Conservation (phyloP, 2,329 filamentous ascomycete genomes). For the Podosphaera fusca region DNA sequence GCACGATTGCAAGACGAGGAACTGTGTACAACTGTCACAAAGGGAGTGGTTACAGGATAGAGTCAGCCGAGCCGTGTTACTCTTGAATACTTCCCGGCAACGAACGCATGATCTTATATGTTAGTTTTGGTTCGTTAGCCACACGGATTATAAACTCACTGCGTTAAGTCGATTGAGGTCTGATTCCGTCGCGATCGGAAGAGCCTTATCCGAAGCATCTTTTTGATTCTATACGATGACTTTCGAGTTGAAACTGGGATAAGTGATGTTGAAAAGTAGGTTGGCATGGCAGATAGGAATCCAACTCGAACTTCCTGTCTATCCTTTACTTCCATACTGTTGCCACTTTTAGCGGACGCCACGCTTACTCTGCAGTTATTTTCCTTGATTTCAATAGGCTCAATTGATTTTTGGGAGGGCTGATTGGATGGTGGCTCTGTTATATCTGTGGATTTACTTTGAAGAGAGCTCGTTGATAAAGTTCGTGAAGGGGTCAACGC, state of each 20-base stretch:
- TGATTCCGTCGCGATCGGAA: constrained; percentile 6
- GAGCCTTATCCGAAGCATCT: constrained; percentile 9
- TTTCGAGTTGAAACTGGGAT: constrained; percentile 14
- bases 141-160: constrained; percentile 8
- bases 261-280: constrained; percentile 11
- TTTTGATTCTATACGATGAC: constrained; percentile 12
- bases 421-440: constrained; percentile 13
- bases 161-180: constrained; percentile 5
- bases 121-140: constrained; percentile 3
- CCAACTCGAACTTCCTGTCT: constrained; percentile 4
- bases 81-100: constrained; percentile 30
- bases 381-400: constrained; percentile 5
- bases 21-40: constrained; percentile 29
- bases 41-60: constrained; percentile 35
- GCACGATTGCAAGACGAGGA: constrained; percentile 30
- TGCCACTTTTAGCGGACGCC: constrained; percentile 15
- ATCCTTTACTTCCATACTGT: constrained; percentile 10
- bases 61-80: constrained; percentile 22
- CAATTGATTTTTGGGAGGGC: constrained; percentile 2
- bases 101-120: constrained; percentile 28
- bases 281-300: constrained; percentile 5
- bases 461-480: constrained; percentile 10
- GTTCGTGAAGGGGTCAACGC: constrained; percentile 10
- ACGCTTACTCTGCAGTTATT: constrained; percentile 7
- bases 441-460: constrained; percentile 11